A percentile compares a stretch with the other conserved stretches of the same genome.
Conservation (phyloP, 768 basidiomycete species). For the Podaxis sp. region DNA sequence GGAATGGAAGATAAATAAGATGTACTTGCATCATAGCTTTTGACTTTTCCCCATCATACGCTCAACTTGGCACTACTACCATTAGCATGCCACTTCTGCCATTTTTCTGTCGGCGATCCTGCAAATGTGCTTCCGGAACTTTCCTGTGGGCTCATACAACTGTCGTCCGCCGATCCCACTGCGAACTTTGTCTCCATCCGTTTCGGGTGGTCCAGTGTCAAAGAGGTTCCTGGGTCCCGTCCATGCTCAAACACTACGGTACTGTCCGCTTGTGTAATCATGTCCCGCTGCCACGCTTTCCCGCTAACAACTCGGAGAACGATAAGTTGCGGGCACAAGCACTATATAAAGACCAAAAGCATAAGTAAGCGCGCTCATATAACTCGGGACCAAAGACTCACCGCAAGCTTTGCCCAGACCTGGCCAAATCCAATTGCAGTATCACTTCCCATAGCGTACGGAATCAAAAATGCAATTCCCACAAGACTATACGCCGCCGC, state of each 20-base stretch:
- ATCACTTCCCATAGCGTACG: conserved; percentile 34
- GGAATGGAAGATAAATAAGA: neutral
- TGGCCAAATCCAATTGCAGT: conserved; percentile 36
- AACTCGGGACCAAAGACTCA: conserved; percentile 21
- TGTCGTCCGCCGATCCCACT: neutral
- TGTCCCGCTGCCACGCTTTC: conserved; percentile 15
- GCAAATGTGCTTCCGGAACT: conserved; percentile 10
- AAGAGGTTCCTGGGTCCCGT: neutral
- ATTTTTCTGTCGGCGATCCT: conserved; percentile 4
- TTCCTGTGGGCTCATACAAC: conserved; percentile 4
- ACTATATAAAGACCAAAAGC: neutral
- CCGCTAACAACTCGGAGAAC: conserved; percentile 15
- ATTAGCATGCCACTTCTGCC: conserved; percentile 4
- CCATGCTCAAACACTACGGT: conserved; percentile 5
- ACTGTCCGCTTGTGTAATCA: conserved; percentile 16
- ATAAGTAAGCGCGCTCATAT: neutral
- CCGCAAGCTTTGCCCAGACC: conserved; percentile 41
- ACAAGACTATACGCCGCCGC: conserved; percentile 39
- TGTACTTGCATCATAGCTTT: neutral
- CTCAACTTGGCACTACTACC: neutral
- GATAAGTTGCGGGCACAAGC: conserved; percentile 15
- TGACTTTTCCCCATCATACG: neutral
- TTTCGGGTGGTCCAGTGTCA: neutral
- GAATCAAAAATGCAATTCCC: conserved; percentile 38
- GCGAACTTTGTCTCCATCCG: conserved; percentile 4